Evolutionary conservation across 2,329 filamentous ascomycete genomes (phyloP).

Genomic region (Fusarium sp.): DNA sequence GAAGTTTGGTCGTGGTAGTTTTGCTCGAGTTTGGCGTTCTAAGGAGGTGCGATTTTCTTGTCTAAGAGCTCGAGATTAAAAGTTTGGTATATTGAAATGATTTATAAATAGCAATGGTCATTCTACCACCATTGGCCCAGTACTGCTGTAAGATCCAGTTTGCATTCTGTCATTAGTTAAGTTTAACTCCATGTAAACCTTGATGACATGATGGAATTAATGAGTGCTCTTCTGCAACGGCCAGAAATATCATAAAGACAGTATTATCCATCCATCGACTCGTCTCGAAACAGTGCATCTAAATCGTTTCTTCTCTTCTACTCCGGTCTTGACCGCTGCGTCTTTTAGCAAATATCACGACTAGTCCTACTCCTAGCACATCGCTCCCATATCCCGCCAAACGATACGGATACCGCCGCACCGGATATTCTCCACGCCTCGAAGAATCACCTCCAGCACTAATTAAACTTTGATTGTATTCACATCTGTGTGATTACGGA

Average conservation of each 20-base stretch:
- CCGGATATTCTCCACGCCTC: background rate
- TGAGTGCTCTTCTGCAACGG: background rate
- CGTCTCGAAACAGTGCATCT: background rate
- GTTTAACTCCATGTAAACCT: background rate
- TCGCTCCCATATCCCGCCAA: background rate
- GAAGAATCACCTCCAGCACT: background rate
- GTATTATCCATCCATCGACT: background rate
- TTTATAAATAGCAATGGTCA: background rate
- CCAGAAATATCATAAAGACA: background rate
- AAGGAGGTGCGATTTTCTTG: slow-evolving; percentile 5
- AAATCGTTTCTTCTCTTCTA: background rate
- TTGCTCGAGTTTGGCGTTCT: slow-evolving; percentile 9
- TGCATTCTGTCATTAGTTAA: background rate
- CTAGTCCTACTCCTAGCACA: background rate
- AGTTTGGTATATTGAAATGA: background rate
- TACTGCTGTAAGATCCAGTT: background rate
- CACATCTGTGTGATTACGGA: no score
- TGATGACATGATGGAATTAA: no score
- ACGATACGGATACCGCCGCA: background rate
- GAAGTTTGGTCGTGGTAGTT: slow-evolving; percentile 46
- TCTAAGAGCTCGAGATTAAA: background rate
- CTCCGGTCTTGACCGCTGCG: background rate
- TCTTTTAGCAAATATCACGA: background rate
- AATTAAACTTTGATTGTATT: no score
- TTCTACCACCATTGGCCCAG: background rate